Evolutionary conservation across 2,329 filamentous ascomycete genomes (phyloP).

Genomic region (Tolypocladium album): DNA sequence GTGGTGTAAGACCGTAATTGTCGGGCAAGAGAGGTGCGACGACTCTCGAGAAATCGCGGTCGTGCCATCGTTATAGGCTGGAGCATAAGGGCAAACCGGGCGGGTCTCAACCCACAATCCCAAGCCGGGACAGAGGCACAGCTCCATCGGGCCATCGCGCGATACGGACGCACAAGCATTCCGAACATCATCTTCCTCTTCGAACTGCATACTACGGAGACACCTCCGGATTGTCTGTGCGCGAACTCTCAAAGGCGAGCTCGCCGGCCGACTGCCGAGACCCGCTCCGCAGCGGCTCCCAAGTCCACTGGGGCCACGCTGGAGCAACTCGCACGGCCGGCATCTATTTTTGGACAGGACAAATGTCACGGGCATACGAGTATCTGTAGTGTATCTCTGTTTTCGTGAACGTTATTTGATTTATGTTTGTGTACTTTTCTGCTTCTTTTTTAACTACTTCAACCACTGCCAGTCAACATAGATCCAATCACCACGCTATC

Average conservation of each 20-base stretch:
- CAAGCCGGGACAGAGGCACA: background rate
- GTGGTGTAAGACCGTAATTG: background rate
- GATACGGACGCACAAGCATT: too few species aligned
- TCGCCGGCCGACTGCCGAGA: background rate
- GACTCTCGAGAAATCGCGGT: too few species aligned
- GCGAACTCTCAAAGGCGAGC: background rate
- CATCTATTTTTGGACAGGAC: background rate
- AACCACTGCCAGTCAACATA: background rate
- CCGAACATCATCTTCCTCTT: background rate
- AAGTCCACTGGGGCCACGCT: background rate
- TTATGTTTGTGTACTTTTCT: background rate
- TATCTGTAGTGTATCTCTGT: too few species aligned
- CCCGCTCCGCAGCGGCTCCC: background rate
- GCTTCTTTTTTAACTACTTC: background rate
- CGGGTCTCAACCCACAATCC: too few species aligned
- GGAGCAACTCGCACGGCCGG: background rate
- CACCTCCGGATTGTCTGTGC: background rate
- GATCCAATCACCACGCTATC: slow-evolving; percentile 33
- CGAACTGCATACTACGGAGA: background rate
- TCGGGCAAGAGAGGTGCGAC: background rate
- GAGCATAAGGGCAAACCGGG: too few species aligned
- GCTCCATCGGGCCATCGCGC: background rate
- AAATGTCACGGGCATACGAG: background rate
- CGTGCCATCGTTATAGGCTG: too few species aligned
- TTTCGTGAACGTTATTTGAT: background rate